phyloP scores from a whole-genome alignment of 2,329 filamentous ascomycete species.

The Aaosphaeria arxii region DNA sequence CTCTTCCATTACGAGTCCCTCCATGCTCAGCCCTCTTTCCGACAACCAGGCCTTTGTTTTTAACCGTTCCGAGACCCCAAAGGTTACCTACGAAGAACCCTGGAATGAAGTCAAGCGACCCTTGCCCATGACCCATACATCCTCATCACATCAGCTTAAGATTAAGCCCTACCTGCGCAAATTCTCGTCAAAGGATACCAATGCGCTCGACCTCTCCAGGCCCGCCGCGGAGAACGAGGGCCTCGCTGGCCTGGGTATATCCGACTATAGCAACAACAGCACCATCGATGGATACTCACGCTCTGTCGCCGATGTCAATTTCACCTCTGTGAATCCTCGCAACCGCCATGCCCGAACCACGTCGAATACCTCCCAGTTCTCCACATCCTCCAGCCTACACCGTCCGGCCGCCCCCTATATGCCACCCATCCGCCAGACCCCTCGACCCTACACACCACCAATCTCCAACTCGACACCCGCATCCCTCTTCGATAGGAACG shows the following conservation, averaged over 20 bases:
- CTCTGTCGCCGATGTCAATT: slow-evolving; percentile 45
- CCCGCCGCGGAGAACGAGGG: slow-evolving; percentile 54
- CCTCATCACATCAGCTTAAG: slow-evolving; percentile 35
- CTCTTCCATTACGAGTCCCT: slow-evolving; percentile 33
- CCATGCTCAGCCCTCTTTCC: slow-evolving; percentile 23
- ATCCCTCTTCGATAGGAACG: slow-evolving; percentile 44
- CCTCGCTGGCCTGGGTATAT: slow-evolving; percentile 53
- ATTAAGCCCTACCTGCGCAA: slow-evolving; percentile 57
- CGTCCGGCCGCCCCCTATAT: slow-evolving; percentile 52
- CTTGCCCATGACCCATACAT: slow-evolving; percentile 14
- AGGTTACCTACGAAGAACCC: slow-evolving; percentile 32
- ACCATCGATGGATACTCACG: slow-evolving; percentile 17
- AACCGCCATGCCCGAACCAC: slow-evolving; percentile 51
- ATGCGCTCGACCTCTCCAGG: slow-evolving; percentile 54
- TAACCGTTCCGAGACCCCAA: slow-evolving; percentile 33
- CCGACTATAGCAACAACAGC: slow-evolving; percentile 40
- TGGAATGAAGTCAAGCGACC: slow-evolving; percentile 25
- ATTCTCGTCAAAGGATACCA: slow-evolving; percentile 48
- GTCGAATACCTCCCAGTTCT: slow-evolving; percentile 55
- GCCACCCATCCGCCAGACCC: slow-evolving; percentile 55
- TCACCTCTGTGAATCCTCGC: slow-evolving; percentile 37
- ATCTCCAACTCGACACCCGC: slow-evolving; percentile 49
- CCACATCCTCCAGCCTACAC: slow-evolving; percentile 47
- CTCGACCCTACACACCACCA: slow-evolving; percentile 53
- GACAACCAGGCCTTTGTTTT: slow-evolving; percentile 27